A percentile compares a stretch with the other conserved stretches of the same genome.
These are phyloP conservation scores for Glycine latifolia DNA, from an alignment of 306 rosid genomes.

Conservation along the genomic window DNA sequence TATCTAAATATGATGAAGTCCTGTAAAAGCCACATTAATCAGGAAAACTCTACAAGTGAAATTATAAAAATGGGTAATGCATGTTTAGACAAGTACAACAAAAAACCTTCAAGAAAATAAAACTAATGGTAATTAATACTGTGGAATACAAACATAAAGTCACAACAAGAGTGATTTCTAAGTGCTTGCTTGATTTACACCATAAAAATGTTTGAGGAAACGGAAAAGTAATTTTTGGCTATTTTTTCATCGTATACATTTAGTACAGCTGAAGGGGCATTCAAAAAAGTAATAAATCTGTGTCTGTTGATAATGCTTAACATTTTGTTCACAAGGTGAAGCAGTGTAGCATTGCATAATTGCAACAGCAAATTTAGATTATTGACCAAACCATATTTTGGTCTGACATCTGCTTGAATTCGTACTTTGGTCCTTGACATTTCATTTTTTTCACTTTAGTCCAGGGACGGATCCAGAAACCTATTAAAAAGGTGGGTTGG, in stretches of 20 bases:
- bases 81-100: neutral
- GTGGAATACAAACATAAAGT: conserved; percentile 28
- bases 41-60: conserved; percentile 15
- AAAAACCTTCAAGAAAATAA: conserved; percentile 36
- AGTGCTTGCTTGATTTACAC: conserved; percentile 23
- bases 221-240: conserved; percentile 2
- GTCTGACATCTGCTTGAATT: neutral
- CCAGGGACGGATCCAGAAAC: too few species aligned
- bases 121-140: conserved; percentile 25
- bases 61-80: conserved; percentile 6
- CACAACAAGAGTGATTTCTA: conserved; percentile 6
- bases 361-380: conserved; percentile 11
- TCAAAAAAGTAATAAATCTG: conserved; percentile 8
- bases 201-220: conserved; percentile 10
- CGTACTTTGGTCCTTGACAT: neutral
- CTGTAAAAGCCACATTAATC: conserved; percentile 54
- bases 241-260: conserved; percentile 10
- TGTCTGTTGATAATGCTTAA: conserved; percentile 13
- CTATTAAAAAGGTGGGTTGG: too few species aligned
- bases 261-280: conserved; percentile 22
- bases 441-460: conserved; percentile 12
- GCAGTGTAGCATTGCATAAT: conserved; percentile 8
- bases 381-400: conserved; percentile 15
- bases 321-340: conserved; percentile 20
- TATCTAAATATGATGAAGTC: conserved; percentile 81